A percentile compares a stretch with the other conserved stretches of the same genome.
These are phyloP conservation scores for Cyclotella sp. DNA, from an alignment of 108 stramenopile genomes.

Conservation along the genomic window DNA sequence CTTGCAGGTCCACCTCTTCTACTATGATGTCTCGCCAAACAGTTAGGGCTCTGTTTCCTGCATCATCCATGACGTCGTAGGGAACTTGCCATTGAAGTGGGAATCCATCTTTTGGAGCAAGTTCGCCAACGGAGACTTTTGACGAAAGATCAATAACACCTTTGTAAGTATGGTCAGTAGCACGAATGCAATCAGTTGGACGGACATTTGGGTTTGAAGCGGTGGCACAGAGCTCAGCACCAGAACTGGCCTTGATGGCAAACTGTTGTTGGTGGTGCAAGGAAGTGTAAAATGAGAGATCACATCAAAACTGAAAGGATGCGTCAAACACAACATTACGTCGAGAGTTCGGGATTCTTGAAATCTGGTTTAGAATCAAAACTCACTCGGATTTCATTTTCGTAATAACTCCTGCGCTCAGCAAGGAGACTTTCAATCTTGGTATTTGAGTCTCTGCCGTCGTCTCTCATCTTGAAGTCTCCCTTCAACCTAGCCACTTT, in stretches of 20 bases:
- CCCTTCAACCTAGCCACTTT: constrained; percentile 72
- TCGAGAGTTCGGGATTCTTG: no score
- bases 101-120: constrained; percentile 60
- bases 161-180: constrained; percentile 77
- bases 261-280: constrained; percentile 28
- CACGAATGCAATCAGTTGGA: constrained; percentile 74
- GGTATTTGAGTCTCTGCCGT: constrained; percentile 26
- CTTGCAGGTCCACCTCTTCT: constrained; percentile 81
- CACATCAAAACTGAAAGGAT: not conserved
- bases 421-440: constrained; percentile 40
- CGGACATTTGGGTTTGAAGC: constrained; percentile 53
- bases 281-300: not conserved
- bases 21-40: constrained; percentile 81
- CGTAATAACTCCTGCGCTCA: constrained; percentile 66
- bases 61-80: constrained; percentile 86
- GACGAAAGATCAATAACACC: constrained; percentile 75
- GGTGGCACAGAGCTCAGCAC: constrained; percentile 88
- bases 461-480: constrained; percentile 45
- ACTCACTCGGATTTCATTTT: constrained; percentile 70
- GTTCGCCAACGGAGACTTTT: constrained; percentile 75
- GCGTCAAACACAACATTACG: no score
- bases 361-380: no score
- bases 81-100: constrained; percentile 81
- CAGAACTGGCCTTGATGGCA: constrained; percentile 69
- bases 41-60: constrained; percentile 81